These are phyloP conservation scores for Amauroascus niger DNA, from an alignment of 2,329 filamentous ascomycete species.

Conservation along the genomic window DNA sequence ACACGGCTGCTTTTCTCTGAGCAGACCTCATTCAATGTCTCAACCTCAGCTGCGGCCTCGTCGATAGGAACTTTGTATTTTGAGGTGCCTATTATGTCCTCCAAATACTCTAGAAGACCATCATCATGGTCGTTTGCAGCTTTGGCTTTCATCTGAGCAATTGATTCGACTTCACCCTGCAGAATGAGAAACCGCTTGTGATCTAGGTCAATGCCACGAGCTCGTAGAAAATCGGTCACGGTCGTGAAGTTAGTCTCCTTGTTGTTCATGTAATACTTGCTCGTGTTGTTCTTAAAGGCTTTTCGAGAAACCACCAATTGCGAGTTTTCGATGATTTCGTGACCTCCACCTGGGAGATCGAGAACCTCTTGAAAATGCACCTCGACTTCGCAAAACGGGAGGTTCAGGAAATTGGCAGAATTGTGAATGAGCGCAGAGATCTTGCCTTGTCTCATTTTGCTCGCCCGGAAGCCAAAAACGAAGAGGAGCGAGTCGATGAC, in stretches of 20 bases:
- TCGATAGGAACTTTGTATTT: slow-evolving; percentile 98
- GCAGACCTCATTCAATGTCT: slow-evolving; percentile 87
- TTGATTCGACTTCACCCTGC: slow-evolving; percentile 95
- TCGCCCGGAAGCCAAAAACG: slow-evolving; percentile 97
- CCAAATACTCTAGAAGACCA: slow-evolving; percentile 87
- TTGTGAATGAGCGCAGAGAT: slow-evolving; percentile 97
- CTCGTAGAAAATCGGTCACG: slow-evolving; percentile 77
- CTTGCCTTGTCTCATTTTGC: slow-evolving; percentile 98
- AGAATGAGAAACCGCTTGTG: slow-evolving; percentile 97
- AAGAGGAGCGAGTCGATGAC: slow-evolving; percentile 97
- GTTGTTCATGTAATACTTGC: slow-evolving; percentile 94
- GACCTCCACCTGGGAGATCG: slow-evolving; percentile 67
- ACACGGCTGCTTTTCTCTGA: slow-evolving; percentile 91
- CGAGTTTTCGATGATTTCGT: slow-evolving; percentile 71
- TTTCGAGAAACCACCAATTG: slow-evolving; percentile 78
- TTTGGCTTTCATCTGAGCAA: slow-evolving; percentile 98
- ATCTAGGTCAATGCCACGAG: slow-evolving; percentile 85
- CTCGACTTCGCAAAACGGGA: slow-evolving; percentile 88
- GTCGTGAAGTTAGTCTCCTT: slow-evolving; percentile 84
- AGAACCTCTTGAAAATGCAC: slow-evolving; percentile 95
- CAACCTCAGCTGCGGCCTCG: slow-evolving; percentile 80
- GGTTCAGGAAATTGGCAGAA: slow-evolving; percentile 72
- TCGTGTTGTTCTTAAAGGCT: slow-evolving; percentile 95
- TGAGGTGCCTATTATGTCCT: slow-evolving; percentile 97
- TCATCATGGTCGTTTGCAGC: slow-evolving; percentile 92